A percentile compares a stretch with the other conserved stretches of the same genome.
Conservation (phyloP, 2,329 filamentous ascomycete species). For the Nigrospora osmanthi region DNA sequence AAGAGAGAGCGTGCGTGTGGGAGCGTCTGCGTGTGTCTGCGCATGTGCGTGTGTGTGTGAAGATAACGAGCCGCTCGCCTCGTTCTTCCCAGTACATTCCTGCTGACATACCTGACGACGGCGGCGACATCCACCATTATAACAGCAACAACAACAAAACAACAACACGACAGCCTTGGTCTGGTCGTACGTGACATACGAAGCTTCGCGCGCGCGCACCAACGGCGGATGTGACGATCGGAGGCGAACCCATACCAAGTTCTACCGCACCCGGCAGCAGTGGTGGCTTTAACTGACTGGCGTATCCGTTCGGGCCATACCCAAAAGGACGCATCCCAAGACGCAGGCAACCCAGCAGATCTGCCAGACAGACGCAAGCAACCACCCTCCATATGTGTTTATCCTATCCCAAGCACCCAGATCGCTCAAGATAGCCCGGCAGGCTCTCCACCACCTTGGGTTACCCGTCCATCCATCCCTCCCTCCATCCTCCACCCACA, state of each 20-base stretch:
- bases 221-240: no score
- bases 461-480: conserved; percentile 20
- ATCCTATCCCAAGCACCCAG: conserved; percentile 2
- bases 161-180: no score
- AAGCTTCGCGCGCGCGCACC: not conserved
- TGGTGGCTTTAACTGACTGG: conserved; percentile 1
- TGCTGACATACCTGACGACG: no score
- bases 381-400: conserved; percentile 1
- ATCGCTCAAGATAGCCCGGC: conserved; percentile 4
- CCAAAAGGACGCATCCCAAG: conserved; percentile 4
- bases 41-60: not conserved
- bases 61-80: conserved; percentile 2
- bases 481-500: conserved; percentile 7
- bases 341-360: conserved; percentile 2
- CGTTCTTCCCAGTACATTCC: no score
- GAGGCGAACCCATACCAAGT: no score
- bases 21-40: not conserved
- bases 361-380: conserved; percentile 3
- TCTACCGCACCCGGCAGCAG: conserved; percentile 1
- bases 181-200: conserved; percentile 1
- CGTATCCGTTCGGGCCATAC: conserved; percentile 3
- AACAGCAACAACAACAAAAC: no score
- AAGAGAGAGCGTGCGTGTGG: not conserved
- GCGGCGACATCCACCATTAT: no score
- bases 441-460: conserved; percentile 13